Evolutionary conservation across 2,329 filamentous ascomycete genomes (phyloP).

Genomic region (Scedosporium aurantiacum): DNA sequence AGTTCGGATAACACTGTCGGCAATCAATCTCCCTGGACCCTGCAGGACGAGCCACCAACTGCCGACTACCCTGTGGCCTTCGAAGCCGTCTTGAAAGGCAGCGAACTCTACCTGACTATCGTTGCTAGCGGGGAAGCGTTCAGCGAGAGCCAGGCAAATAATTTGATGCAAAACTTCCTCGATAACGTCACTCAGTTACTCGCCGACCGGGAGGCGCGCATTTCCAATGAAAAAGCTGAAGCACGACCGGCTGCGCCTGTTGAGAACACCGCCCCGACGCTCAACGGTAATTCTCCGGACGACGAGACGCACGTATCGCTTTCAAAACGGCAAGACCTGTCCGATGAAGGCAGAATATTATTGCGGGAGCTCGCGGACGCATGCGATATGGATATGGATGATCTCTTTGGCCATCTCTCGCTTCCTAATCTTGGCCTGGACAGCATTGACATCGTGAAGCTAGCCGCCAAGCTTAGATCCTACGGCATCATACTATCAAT

Average conservation of each 20-base stretch:
- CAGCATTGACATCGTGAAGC: slow-evolving; percentile 82
- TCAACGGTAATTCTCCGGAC: background rate
- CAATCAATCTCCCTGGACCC: slow-evolving; percentile 39
- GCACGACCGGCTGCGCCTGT: background rate
- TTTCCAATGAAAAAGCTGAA: background rate
- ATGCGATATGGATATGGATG: slow-evolving; percentile 36
- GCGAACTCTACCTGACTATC: slow-evolving; percentile 43
- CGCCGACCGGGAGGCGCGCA: slow-evolving; percentile 30
- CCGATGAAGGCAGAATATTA: background rate
- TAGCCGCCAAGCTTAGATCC: slow-evolving; percentile 60
- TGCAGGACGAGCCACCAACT: slow-evolving; percentile 32
- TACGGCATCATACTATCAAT: slow-evolving; percentile 51
- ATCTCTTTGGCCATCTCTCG: slow-evolving; percentile 47
- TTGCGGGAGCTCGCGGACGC: slow-evolving; percentile 51
- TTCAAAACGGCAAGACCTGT: background rate
- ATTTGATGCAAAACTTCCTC: slow-evolving; percentile 28
- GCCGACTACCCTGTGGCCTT: slow-evolving; percentile 69
- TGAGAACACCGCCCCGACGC: background rate
- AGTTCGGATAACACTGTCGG: slow-evolving; percentile 13
- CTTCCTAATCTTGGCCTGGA: slow-evolving; percentile 79
- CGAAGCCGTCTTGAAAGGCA: slow-evolving; percentile 51
- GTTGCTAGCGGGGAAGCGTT: slow-evolving; percentile 38
- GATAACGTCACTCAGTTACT: slow-evolving; percentile 25
- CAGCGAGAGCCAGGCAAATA: slow-evolving; percentile 20
- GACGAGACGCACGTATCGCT: background rate